phyloP scores from a whole-genome alignment of 2,329 filamentous ascomycete species.

The Dryadomyces quercivorus region DNA sequence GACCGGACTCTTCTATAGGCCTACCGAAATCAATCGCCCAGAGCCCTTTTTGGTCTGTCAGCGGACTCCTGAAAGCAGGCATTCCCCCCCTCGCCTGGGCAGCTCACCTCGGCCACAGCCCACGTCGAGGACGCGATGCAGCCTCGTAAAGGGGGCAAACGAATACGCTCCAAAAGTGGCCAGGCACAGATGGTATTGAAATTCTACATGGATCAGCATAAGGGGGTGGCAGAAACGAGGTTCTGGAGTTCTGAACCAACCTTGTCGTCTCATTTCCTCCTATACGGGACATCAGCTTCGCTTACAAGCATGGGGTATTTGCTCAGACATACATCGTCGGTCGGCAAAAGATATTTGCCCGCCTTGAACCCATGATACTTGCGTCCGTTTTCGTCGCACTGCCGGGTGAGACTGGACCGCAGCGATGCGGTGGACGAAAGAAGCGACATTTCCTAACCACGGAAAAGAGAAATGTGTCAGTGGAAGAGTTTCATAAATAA shows the following conservation, averaged over 20 bases:
- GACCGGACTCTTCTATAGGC: background rate
- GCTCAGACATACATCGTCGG: slow-evolving; percentile 19
- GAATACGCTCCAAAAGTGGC: slow-evolving; percentile 29
- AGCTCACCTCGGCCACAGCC: slow-evolving; percentile 35
- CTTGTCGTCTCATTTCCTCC: slow-evolving; percentile 24
- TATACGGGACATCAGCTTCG: background rate
- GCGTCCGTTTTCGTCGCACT: slow-evolving; percentile 23
- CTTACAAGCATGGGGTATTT: too few species aligned
- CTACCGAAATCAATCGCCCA: slow-evolving; percentile 19
- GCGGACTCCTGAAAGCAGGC: background rate
- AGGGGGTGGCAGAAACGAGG: background rate
- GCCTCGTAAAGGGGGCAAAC: slow-evolving; percentile 29
- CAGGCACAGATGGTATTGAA: slow-evolving; percentile 25
- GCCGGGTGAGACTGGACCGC: slow-evolving; percentile 18
- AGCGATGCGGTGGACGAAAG: slow-evolving; percentile 21
- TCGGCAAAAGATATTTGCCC: slow-evolving; percentile 25
- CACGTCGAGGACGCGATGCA: slow-evolving; percentile 32
- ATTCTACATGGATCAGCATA: slow-evolving; percentile 10
- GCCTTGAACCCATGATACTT: slow-evolving; percentile 26
- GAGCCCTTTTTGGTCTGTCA: slow-evolving; percentile 10
- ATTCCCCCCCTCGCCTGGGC: background rate
- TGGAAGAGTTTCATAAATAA: background rate
- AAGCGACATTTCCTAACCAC: slow-evolving; percentile 16
- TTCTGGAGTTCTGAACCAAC: slow-evolving; percentile 6
- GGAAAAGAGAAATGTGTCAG: background rate